Evolutionary conservation across 1,284 basidiomycete species (phyloP), one percentile per base, ranked within the genome.

Genomic region (Cystobasidium sp.): DNA sequence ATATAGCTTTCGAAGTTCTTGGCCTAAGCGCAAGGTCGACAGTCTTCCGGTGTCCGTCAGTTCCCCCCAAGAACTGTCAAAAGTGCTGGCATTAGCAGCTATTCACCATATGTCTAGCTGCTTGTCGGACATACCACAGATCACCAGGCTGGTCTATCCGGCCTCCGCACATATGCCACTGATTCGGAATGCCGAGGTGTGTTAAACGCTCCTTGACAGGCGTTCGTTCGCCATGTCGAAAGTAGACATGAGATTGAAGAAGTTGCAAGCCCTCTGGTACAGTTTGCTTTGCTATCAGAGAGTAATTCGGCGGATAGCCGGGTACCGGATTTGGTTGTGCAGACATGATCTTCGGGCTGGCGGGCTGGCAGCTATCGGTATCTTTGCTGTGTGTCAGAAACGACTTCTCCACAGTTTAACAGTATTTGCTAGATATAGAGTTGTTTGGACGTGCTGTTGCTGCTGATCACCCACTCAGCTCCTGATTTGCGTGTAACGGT

Each of bases 41-140:
- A 74, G 52, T 7, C 79, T 76, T 9, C 79, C 79, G n/a, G 77
- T 59, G 64, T 80, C 79, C 3, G 79, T 80, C n/a, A 79, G 66
- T 46, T 80, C 76, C 47, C 79, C 79, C 78, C 78, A 80, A 58
- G 76, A 61, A 67, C 77, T 77, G 61, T 6, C 5, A 31, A 31
- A 31, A 31, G 31, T 31, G 31, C 5, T 31, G 31, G 31, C 31
- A 31, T 31, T 31, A 31, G 31, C 31, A 31, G 31, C 31, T 31
- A 31, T 31, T 31, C 31, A 31, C 2, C 31, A 31, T 5, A 31
- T 31, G 31, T 31, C 31, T 31, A 31, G 31, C 31, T 31, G 31
- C 31, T 31, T 31, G 31, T 31, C 4, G 4, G 7, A 51, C 58
- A 24, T 20, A 62, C 58, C 68, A 62, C 3, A 37, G n/a, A 39